Evolutionary conservation across 2,329 filamentous ascomycete genomes (phyloP).

Genomic region (Thielaviopsis ethacetica): DNA sequence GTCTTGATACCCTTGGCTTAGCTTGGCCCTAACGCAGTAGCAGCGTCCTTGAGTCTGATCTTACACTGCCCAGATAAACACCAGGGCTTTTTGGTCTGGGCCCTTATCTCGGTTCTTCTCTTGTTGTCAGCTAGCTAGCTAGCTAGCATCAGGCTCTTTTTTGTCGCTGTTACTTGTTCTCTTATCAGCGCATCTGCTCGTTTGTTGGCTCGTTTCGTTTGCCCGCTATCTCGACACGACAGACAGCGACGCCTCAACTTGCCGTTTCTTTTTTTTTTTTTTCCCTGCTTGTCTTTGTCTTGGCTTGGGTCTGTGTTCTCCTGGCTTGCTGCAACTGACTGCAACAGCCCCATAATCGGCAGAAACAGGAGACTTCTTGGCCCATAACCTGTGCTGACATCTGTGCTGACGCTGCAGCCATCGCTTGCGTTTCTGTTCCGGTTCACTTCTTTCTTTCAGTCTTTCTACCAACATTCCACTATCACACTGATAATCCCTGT

Average conservation of each 20-base stretch:
- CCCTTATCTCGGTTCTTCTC: background rate
- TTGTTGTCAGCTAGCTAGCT: no score
- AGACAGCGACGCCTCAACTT: background rate
- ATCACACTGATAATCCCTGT: background rate
- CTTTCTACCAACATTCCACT: background rate
- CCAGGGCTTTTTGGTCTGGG: background rate
- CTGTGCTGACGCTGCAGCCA: no score
- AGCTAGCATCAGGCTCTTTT: background rate
- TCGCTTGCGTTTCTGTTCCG: background rate
- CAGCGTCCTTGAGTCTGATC: background rate
- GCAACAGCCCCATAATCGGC: background rate
- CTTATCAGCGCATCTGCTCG: background rate
- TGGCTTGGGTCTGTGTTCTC: background rate
- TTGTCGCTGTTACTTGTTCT: background rate
- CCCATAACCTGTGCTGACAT: background rate
- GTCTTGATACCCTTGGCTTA: background rate
- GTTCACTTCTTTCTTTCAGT: background rate
- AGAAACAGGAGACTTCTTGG: background rate
- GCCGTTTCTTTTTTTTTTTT: no score
- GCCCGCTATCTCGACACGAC: background rate
- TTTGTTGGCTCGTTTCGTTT: background rate
- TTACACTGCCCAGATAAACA: background rate
- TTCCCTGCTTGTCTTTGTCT: background rate
- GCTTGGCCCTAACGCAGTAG: background rate
- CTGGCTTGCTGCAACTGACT: background rate